phyloP scores from a whole-genome alignment of 2,329 filamentous ascomycete species.

The Talaromyces sp. region DNA sequence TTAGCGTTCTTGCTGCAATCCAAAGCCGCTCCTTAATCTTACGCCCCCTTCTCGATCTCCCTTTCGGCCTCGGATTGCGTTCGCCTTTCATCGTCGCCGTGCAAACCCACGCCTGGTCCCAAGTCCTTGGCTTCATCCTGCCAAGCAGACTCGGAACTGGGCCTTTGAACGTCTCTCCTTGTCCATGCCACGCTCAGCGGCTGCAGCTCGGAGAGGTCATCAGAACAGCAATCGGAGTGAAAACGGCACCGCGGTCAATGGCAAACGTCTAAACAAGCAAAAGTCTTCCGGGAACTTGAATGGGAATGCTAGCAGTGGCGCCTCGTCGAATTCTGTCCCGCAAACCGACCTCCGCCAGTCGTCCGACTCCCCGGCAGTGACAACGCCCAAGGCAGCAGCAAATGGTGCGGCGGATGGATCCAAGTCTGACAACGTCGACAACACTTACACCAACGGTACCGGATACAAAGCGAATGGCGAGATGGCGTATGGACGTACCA shows the following conservation, averaged over 20 bases:
- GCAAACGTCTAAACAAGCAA: conserved; percentile 61
- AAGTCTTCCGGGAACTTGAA: conserved; percentile 54
- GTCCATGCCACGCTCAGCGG: conserved; percentile 47
- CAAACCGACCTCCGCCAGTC: conserved; percentile 38
- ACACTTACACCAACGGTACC: conserved; percentile 30
- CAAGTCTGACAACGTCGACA: conserved; percentile 31
- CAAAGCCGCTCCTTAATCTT: neutral
- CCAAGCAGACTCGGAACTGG: conserved; percentile 45
- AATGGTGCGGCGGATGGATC: conserved; percentile 24
- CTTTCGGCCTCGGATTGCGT: neutral
- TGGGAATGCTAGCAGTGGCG: conserved; percentile 43
- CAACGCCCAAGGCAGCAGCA: conserved; percentile 20
- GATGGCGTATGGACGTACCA: conserved; percentile 31
- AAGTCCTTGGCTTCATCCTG: conserved; percentile 43
- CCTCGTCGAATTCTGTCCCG: conserved; percentile 31
- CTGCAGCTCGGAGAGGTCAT: conserved; percentile 53
- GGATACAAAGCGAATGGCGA: conserved; percentile 29
- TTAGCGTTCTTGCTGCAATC: neutral
- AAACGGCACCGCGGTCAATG: conserved; percentile 77
- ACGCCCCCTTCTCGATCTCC: neutral
- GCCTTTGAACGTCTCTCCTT: conserved; percentile 31
- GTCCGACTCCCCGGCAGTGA: conserved; percentile 28
- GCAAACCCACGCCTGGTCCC: conserved; percentile 30
- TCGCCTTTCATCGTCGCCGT: neutral
- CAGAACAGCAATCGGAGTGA: conserved; percentile 69